Percentiles rank a stretch among this genome's conserved stretches.
Evolutionary conservation across 352 stramenopile species (phyloP).

Genomic region (Globisporangium okanoganense): DNA sequence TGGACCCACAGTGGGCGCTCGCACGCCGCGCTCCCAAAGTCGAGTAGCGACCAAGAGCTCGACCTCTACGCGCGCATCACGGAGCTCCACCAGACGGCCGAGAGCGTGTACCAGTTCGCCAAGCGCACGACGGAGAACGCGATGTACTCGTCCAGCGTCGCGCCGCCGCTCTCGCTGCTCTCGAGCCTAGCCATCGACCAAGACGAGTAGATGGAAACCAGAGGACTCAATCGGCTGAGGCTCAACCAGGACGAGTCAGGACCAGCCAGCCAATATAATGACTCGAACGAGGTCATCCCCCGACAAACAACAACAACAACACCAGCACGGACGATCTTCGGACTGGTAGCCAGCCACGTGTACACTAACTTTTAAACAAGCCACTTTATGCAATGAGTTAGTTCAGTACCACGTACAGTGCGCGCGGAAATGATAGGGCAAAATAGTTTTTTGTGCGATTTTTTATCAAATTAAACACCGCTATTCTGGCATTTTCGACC

Average conservation of each 20-base stretch:
- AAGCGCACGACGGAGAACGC: constrained; percentile 9
- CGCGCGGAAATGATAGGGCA: too few relatives aligned
- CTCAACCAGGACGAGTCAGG: background rate
- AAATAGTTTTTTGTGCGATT: too few relatives aligned
- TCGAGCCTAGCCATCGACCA: constrained; percentile 2
- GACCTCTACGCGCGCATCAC: constrained; percentile 15
- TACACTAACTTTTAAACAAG: background rate
- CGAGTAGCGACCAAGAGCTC: background rate
- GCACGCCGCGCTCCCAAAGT: too few relatives aligned
- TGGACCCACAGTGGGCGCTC: constrained; percentile 1
- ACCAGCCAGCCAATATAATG: background rate
- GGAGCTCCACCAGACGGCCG: constrained; percentile 11
- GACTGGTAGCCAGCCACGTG: background rate
- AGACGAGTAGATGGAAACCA: background rate
- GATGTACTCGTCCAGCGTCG: constrained; percentile 5
- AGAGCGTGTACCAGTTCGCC: constrained; percentile 17
- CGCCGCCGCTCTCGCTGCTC: background rate
- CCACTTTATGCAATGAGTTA: background rate
- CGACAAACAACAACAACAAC: background rate
- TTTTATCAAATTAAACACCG: too few relatives aligned
- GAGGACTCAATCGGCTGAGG: background rate
- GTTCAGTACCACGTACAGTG: too few relatives aligned
- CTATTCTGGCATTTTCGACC: too few relatives aligned
- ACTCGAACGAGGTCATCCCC: background rate
- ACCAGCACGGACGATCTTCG: background rate